Percentiles rank a stretch among this genome's conserved stretches.
Evolutionary conservation across 208 protist genomes (phyloP).

Genomic region (Porcisia deanei): DNA sequence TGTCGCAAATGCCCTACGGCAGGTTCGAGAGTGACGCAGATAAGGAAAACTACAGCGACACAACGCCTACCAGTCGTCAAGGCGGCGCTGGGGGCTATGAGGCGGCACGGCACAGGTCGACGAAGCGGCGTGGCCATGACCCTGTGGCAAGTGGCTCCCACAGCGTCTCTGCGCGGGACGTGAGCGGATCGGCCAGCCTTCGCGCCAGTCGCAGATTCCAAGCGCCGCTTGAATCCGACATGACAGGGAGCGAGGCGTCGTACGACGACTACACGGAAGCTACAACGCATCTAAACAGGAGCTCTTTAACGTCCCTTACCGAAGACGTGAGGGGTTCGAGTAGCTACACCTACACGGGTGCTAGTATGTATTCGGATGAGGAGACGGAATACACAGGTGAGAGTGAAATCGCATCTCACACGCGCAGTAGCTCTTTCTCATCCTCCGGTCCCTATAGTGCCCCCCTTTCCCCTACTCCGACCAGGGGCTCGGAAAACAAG

Average conservation of each 20-base stretch:
- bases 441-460: slow-evolving; percentile 17
- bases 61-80: slow-evolving; percentile 10
- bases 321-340: slow-evolving; percentile 5
- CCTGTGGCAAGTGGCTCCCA: slow-evolving; percentile 1
- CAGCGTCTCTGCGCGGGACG: slow-evolving; percentile 9
- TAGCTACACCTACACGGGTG: slow-evolving; percentile 47
- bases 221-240: slow-evolving; percentile 8
- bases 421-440: slow-evolving; percentile 31
- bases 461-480: slow-evolving; percentile 3
- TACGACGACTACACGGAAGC: slow-evolving; percentile 40
- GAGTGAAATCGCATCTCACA: slow-evolving; percentile 10
- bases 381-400: slow-evolving; percentile 29
- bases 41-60: slow-evolving; percentile 21
- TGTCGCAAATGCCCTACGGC: slow-evolving; percentile 25
- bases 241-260: slow-evolving; percentile 13
- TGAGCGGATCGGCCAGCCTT: neutral
- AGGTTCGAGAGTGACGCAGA: slow-evolving; percentile 27
- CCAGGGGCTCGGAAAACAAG: neutral
- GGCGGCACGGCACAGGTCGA: slow-evolving; percentile 7
- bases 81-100: neutral
- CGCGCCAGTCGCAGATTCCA: slow-evolving; percentile 2
- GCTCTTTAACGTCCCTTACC: neutral
- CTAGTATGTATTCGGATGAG: slow-evolving; percentile 41
- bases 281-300: slow-evolving; percentile 49
- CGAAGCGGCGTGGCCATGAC: slow-evolving; percentile 20